Evolutionary conservation across 495 filamentous ascomycete species (phyloP).

Genomic region (Penicillium ucsense): DNA sequence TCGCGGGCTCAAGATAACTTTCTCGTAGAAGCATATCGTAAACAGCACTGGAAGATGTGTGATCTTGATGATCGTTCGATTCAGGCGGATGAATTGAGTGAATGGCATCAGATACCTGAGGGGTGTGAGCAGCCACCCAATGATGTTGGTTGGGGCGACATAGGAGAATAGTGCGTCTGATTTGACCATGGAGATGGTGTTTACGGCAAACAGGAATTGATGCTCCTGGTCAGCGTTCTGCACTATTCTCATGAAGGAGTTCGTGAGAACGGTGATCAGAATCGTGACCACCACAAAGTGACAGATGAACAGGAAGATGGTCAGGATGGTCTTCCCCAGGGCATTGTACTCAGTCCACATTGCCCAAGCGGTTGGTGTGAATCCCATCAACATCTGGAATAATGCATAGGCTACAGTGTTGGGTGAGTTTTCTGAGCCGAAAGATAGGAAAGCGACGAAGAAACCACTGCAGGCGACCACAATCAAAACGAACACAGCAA

Average conservation of each 20-base stretch:
- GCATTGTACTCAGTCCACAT: slow-evolving; percentile 70
- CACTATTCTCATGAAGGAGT: slow-evolving; percentile 88
- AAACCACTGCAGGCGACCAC: slow-evolving; percentile 85
- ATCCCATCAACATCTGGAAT: slow-evolving; percentile 92
- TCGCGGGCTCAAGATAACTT: slow-evolving; percentile 53
- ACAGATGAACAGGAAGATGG: slow-evolving; percentile 80
- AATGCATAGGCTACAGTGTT: slow-evolving; percentile 66
- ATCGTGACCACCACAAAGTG: slow-evolving; percentile 94
- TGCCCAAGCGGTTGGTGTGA: slow-evolving; percentile 64
- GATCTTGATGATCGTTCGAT: slow-evolving; percentile 77
- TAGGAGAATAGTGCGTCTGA: slow-evolving; percentile 91
- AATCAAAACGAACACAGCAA: slow-evolving; percentile 72
- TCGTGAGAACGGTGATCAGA: slow-evolving; percentile 83
- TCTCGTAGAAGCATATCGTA: slow-evolving; percentile 80
- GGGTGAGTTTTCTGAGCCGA: slow-evolving; percentile 53
- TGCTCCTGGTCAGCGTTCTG: slow-evolving; percentile 89
- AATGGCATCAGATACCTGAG: slow-evolving; percentile 71
- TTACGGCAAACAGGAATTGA: slow-evolving; percentile 89
- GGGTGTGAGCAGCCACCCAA: slow-evolving; percentile 79
- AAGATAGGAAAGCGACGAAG: slow-evolving; percentile 84
- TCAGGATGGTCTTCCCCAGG: slow-evolving; percentile 64
- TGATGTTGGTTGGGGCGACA: slow-evolving; percentile 75
- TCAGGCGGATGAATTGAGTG: slow-evolving; percentile 66
- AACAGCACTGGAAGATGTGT: slow-evolving; percentile 84
- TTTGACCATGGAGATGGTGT: slow-evolving; percentile 93